Evolutionary conservation across 768 basidiomycete species (phyloP).

Genomic region (Hydnomerulius pinastri): DNA sequence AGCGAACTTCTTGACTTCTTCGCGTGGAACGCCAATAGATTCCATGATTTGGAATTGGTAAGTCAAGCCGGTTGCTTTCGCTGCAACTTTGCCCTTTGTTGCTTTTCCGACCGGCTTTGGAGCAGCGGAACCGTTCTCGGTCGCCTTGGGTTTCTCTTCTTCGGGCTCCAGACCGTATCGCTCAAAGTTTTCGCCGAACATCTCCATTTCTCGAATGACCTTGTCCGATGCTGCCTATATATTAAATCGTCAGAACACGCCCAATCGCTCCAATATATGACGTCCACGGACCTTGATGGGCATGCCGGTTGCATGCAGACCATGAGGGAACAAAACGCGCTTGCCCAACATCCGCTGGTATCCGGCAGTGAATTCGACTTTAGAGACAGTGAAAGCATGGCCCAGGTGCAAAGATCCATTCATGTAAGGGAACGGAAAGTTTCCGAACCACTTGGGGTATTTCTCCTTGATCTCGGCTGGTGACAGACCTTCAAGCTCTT

Average conservation of each 20-base stretch:
- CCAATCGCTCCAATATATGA: neutral
- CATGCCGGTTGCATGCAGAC: slow-evolving; percentile 97
- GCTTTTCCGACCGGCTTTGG: slow-evolving; percentile 65
- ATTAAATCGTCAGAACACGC: neutral
- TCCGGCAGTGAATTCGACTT: slow-evolving; percentile 95
- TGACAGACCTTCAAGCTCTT: slow-evolving; percentile 65
- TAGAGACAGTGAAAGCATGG: slow-evolving; percentile 97
- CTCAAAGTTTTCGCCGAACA: slow-evolving; percentile 92
- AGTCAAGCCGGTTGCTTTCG: slow-evolving; percentile 89
- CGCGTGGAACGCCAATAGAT: slow-evolving; percentile 83
- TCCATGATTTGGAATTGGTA: slow-evolving; percentile 99
- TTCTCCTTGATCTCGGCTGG: slow-evolving; percentile 66
- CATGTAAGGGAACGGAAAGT: slow-evolving; percentile 97
- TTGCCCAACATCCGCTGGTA: slow-evolving; percentile 96
- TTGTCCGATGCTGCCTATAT: slow-evolving; percentile 93
- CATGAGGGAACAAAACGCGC: slow-evolving; percentile 94
- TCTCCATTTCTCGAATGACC: slow-evolving; percentile 93
- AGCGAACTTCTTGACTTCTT: slow-evolving; percentile 94
- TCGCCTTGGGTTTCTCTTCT: slow-evolving; percentile 42
- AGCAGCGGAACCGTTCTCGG: slow-evolving; percentile 42
- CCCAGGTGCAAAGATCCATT: slow-evolving; percentile 97
- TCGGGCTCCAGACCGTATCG: slow-evolving; percentile 46
- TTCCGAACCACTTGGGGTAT: slow-evolving; percentile 97
- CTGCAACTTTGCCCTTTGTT: slow-evolving; percentile 93
- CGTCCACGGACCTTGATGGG: slow-evolving; percentile 86